These are phyloP conservation scores for Thinopyrum elongatum DNA, from an alignment of 176 grass and related monocot species.

Conservation along the genomic window DNA sequence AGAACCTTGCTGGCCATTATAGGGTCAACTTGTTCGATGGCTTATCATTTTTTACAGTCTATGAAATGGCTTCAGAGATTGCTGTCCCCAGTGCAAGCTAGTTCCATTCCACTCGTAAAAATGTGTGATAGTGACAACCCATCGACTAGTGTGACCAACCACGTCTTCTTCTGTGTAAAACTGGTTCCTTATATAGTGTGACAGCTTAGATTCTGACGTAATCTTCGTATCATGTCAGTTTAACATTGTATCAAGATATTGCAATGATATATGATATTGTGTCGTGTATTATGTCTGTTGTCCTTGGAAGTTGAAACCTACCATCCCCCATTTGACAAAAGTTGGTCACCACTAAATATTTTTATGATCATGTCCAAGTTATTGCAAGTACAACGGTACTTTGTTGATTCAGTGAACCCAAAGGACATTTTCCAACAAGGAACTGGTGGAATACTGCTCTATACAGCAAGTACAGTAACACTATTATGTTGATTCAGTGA, in stretches of 20 bases:
- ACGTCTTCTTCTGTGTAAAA: background rate
- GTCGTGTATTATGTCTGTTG: background rate
- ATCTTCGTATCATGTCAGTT: background rate
- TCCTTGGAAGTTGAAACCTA: too few species aligned
- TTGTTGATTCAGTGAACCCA: too few species aligned
- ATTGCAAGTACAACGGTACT: too few species aligned
- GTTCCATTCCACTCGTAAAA: background rate
- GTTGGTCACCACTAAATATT: background rate
- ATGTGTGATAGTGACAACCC: background rate
- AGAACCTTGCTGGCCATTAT: slow-evolving; percentile 41
- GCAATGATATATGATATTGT: background rate
- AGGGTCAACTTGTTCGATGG: slow-evolving; percentile 32
- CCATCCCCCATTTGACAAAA: background rate
- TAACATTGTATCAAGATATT: background rate
- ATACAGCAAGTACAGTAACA: background rate
- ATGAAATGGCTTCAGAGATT: background rate
- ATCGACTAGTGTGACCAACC: background rate
- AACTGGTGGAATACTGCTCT: background rate
- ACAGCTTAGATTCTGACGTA: background rate
- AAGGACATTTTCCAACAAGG: too few species aligned
- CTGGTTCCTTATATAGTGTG: background rate
- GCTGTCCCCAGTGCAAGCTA: background rate
- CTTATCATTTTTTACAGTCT: background rate
- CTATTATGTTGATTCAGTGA: background rate
- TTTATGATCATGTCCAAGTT: background rate